Base-by-base conservation (phyloP, 257 asterid species). In the Ballota nigra region DNA sequence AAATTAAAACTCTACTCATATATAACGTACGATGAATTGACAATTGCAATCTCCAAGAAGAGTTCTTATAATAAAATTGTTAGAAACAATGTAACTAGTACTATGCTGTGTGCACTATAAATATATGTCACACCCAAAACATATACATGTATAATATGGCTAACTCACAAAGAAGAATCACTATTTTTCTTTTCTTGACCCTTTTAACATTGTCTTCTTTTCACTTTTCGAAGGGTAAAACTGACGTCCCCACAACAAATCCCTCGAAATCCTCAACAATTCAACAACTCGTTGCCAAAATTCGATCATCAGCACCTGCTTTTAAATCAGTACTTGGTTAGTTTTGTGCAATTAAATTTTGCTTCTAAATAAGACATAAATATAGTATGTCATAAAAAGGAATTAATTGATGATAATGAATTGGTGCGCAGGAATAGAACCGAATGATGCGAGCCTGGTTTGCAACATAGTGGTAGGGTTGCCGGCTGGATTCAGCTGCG, bases 111-210 rank as follows among this genome's bases (percentile, higher is more conserved):
- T 38, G 15, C 10, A 41, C 18, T 43, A 43, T 43, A 43, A 43
- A 43, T 43, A 43, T 43, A 43, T 43, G 18, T 12, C 51, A 4
- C 51, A 43, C 3, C 51, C 51, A 43, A 43, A 43, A 11, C 51
- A 13, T 18, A 3, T 43, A 43, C 51, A 43, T 26, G 29, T 26
- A n/a, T n/a, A 26, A 49, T 18, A 36, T 77, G 40, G 57, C 74
- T 3, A 47, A 49, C 6, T 76, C 71, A 5, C 76, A 78, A 61
- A 72, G 74, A 53, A 75, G 74, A 66, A 18, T 61, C 72, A 8
- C 7, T 77, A 11, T 53, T 69, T 43, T 49, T n/a, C 23, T 49
- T 49, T 18, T 49, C 11, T 18, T 1, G 4, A 49, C 23, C 56
- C 23, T 49, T 49, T 49, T 49, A n/a, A 49, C 56, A 6, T 49